A percentile compares a stretch with the other conserved stretches of the same genome.
These are phyloP conservation scores for Conringia planisiliqua DNA, from an alignment of 345 rosid species.

Conservation along the genomic window DNA sequence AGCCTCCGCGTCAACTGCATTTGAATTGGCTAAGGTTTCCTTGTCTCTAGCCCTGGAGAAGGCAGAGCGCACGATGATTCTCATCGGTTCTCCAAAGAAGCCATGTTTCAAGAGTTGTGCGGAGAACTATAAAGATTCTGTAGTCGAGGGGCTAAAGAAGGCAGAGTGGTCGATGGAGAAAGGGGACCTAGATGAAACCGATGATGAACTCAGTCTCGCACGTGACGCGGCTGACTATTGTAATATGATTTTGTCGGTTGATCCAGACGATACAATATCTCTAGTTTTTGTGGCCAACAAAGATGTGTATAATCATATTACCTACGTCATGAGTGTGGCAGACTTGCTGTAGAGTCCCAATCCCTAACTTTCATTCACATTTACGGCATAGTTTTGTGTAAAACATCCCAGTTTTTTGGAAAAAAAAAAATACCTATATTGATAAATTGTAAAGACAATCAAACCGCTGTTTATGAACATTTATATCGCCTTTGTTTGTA, in stretches of 20 bases:
- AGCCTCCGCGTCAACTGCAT: neutral
- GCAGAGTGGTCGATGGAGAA: slow-evolving; percentile 9
- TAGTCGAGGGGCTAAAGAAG: slow-evolving; percentile 14
- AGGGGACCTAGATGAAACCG: slow-evolving; percentile 17
- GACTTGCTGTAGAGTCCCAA: slow-evolving; percentile 13
- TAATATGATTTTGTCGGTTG: slow-evolving; percentile 30
- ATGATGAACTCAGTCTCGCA: slow-evolving; percentile 13
- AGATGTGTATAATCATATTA: slow-evolving; percentile 29
- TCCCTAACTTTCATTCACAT: neutral
- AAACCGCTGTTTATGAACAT: too few species aligned
- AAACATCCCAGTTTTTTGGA: neutral
- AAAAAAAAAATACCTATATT: neutral
- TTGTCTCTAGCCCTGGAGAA: slow-evolving; percentile 11
- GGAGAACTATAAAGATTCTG: slow-evolving; percentile 21
- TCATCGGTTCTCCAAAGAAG: slow-evolving; percentile 27
- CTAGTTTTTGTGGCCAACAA: slow-evolving; percentile 6
- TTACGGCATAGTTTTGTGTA: neutral
- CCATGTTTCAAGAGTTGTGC: slow-evolving; percentile 34
- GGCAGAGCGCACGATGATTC: slow-evolving; percentile 5
- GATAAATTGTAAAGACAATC: too few species aligned
- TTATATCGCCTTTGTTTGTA: too few species aligned
- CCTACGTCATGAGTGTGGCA: slow-evolving; percentile 27
- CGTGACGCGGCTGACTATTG: slow-evolving; percentile 33
- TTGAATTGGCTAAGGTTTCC: slow-evolving; percentile 11
- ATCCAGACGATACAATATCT: slow-evolving; percentile 27